Base-by-base conservation (phyloP, 2,329 filamentous ascomycete genomes). In the Ophiostoma triangulosporum region DNA sequence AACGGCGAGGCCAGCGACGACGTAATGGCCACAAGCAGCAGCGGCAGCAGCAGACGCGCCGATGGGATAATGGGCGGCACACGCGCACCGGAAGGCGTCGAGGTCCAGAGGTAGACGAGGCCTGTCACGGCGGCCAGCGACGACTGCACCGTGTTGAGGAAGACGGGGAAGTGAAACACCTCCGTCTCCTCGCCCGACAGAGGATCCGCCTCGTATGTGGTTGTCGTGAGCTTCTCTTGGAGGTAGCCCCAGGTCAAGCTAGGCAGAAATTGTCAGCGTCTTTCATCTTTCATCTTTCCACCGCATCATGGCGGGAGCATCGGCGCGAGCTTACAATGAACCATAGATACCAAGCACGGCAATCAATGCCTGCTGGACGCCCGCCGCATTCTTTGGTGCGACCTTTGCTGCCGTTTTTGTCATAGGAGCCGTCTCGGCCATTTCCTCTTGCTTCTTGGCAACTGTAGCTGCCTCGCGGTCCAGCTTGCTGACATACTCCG, bases 141-240 rank as follows among this genome's bases (percentile, higher is more conserved):
- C 33, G 91, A 95, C 70, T 98, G 93, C 57, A 97, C 82, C 6
- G 93, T 97, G 70, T 97, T 96, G 62, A 98, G 82, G 67, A 97
- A 91, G 63, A 98, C 83, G 54, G 93, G 86, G 68, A 89, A 96
- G 60, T 85, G 88, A 78, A 95, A 98, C 62, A 87, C 81, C 66
- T 94, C 83, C 43, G 50, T 51, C 8, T 78, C 80, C 8, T 78
- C 80, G 4, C 72, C 65, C 22, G 40, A 31, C 6, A 67, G 64
- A 20, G 27, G 15, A 27, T 27, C 14, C 12, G 83, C 70, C 55
- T 85, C 85, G 69, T 97, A 93, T 7, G 81, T 77, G 11, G 89
- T 97, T 14, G 93, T 98, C 27, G 93, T 97, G 64, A 98, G 88
- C 63, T 93, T 89, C 70, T 98, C 93, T 75, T 98, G 93, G 57